Conservation (phyloP, 768 basidiomycete species). For the Naganishia randhawae region DNA sequence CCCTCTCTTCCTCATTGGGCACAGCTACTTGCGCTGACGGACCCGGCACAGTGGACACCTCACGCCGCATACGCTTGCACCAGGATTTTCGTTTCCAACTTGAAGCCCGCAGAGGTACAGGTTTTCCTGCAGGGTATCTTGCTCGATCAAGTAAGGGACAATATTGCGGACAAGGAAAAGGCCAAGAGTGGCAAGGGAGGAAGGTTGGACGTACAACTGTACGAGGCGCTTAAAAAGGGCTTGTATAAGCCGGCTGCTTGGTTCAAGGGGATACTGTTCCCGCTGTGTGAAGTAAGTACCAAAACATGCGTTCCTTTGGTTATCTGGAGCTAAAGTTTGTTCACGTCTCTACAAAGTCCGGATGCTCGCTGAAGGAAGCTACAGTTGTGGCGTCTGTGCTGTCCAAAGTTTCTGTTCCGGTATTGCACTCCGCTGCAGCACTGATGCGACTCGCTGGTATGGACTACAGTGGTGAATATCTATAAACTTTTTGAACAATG, state of each 20-base stretch:
- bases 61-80: conserved; percentile 93
- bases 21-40: conserved; percentile 84
- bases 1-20: conserved; percentile 95
- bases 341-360: conserved; percentile 53
- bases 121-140: conserved; percentile 88
- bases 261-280: conserved; percentile 97
- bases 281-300: conserved; percentile 74
- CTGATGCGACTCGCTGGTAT: conserved; percentile 87
- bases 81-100: conserved; percentile 88
- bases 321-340: neutral
- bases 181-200: conserved; percentile 51
- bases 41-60: conserved; percentile 89
- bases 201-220: conserved; percentile 88
- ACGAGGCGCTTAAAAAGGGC: conserved; percentile 83
- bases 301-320: conserved; percentile 4
- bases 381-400: conserved; percentile 89
- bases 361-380: conserved; percentile 89
- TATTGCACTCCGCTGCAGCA: conserved; percentile 94
- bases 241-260: conserved; percentile 96
- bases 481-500: conserved; percentile 51
- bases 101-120: conserved; percentile 92
- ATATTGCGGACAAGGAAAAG: conserved; percentile 63
- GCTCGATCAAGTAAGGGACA: conserved; percentile 80
- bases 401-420: conserved; percentile 83
- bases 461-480: conserved; percentile 66